Evolutionary conservation across 352 stramenopile genomes (phyloP).

Genomic region (Phytophthora europaea): DNA sequence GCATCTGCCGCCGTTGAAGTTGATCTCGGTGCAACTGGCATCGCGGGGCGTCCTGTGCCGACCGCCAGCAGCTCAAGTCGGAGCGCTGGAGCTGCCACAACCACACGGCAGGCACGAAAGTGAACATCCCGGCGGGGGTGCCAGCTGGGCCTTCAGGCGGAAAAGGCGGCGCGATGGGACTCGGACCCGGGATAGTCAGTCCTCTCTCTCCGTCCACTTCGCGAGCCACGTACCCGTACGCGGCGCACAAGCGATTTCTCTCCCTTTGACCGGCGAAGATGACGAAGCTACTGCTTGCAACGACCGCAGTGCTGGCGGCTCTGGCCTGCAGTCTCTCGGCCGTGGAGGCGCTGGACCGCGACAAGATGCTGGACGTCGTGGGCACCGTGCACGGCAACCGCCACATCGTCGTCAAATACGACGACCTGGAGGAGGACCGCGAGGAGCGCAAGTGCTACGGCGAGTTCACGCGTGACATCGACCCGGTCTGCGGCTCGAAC

Average conservation of each 20-base stretch:
- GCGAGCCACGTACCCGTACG: conserved; percentile 31
- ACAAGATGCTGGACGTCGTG: conserved; percentile 46
- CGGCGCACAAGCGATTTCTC: conserved; percentile 32
- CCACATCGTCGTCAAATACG: conserved; percentile 29
- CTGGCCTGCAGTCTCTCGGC: conserved; percentile 19
- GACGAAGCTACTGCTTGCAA: conserved; percentile 19
- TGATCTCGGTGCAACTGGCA: not conserved
- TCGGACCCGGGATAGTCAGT: conserved; percentile 35
- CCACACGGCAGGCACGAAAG: conserved; percentile 27
- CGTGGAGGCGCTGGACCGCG: conserved; percentile 40
- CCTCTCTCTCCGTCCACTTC: not conserved
- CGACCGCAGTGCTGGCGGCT: conserved; percentile 13
- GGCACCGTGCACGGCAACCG: conserved; percentile 43
- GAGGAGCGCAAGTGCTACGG: conserved; percentile 46
- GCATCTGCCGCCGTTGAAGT: not conserved
- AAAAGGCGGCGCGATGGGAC: conserved; percentile 39
- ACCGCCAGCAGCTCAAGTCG: not conserved
- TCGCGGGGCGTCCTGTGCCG: too few relatives aligned
- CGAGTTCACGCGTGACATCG: conserved; percentile 59
- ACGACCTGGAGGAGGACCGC: conserved; percentile 32
- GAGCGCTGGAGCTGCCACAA: conserved; percentile 24
- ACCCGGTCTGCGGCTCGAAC: conserved; percentile 65
- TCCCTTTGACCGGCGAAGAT: conserved; percentile 14
- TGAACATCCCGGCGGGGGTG: conserved; percentile 18
- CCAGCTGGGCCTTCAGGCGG: conserved; percentile 29